Conservation (phyloP, 176 grass and related monocot genomes). For the Avena insularis region DNA sequence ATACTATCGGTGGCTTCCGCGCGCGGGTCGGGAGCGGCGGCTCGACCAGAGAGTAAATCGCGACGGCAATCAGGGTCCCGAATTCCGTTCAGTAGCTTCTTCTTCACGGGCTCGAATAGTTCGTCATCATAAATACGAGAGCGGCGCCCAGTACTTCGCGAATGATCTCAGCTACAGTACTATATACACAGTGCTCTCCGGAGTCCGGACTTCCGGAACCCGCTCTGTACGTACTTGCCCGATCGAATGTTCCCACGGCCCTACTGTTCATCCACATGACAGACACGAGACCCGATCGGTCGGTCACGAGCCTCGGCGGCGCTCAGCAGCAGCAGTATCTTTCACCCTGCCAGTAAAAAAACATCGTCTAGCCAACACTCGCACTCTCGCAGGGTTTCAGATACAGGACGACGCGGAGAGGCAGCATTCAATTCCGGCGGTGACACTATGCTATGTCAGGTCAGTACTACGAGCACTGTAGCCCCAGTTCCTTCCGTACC, state of each 20-base stretch:
- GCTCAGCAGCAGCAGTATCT: background rate
- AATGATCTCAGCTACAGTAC: background rate
- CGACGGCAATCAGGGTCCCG: background rate
- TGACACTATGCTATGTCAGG: background rate
- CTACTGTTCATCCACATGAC: background rate
- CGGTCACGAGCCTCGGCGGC: background rate
- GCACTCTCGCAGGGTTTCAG: background rate
- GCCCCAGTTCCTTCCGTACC: background rate
- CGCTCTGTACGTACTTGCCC: background rate
- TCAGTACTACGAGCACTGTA: background rate
- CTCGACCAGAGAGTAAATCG: too few relatives aligned
- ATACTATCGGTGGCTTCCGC: too few relatives aligned
- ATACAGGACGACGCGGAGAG: background rate
- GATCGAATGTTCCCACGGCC: background rate
- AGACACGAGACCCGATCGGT: background rate
- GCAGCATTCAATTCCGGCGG: conserved; percentile 29
- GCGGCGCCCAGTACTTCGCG: too few relatives aligned
- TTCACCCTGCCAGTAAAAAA: background rate
- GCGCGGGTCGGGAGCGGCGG: too few relatives aligned
- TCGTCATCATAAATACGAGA: background rate
- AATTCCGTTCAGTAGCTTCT: background rate
- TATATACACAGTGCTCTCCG: background rate
- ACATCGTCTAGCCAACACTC: too few relatives aligned
- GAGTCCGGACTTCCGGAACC: background rate
- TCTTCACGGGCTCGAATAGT: background rate